Conservation (phyloP, 1,139 yeast species). For the Pichia sp. region DNA sequence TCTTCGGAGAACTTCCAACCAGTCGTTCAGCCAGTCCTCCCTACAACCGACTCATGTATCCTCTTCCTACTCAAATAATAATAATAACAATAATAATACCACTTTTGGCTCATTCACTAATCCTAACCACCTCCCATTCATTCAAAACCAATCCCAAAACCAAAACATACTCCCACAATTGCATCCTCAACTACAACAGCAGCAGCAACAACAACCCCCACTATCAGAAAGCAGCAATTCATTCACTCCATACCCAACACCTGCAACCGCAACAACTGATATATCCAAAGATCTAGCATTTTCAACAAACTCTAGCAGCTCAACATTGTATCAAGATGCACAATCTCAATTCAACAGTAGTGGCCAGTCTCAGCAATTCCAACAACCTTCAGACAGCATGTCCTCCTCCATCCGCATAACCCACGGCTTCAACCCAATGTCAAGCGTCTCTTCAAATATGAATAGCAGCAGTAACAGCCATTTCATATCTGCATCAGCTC, state of each 20-base stretch:
- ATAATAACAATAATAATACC: not conserved
- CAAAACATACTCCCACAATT: constrained; percentile 4
- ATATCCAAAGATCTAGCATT: constrained; percentile 46
- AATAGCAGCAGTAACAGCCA: not conserved
- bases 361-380: constrained; percentile 9
- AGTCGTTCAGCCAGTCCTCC: not conserved
- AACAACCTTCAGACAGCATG: not conserved
- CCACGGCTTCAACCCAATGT: not conserved
- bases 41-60: constrained; percentile 5
- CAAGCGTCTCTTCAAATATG: not conserved
- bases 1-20: constrained; percentile 12
- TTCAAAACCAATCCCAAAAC: constrained; percentile 13
- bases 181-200: constrained; percentile 18
- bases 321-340: constrained; percentile 33
- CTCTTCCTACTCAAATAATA: constrained; percentile 13
- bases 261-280: constrained; percentile 48
- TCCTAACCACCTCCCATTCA: not conserved
- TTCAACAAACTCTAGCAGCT: constrained; percentile 35
- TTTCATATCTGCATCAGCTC: constrained; percentile 19
- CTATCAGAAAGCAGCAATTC: not conserved
- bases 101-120: not conserved
- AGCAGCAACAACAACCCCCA: constrained; percentile 9
- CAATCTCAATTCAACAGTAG: constrained; percentile 23
- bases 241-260: constrained; percentile 33
- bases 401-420: not conserved